Evolutionary conservation across 2,329 filamentous ascomycete genomes (phyloP), one percentile per base, ranked within the genome.

Genomic region (Nemania sp.): DNA sequence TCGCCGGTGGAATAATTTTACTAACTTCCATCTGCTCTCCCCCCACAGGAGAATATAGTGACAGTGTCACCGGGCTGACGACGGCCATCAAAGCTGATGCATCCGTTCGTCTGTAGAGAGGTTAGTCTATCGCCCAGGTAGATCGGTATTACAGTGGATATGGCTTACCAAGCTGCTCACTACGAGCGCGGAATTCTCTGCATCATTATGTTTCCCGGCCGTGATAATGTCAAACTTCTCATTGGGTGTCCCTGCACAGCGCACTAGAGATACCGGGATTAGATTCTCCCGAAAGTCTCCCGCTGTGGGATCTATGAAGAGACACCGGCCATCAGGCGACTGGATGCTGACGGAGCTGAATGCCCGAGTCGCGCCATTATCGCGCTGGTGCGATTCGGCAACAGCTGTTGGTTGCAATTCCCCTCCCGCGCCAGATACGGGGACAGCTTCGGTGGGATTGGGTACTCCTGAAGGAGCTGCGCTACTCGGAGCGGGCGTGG

Each of bases 201-300:
- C 72, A 52, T 80, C 66, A 64, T 81, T 79, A 63, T 81, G 78
- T 56, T 70, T 72, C 9, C 79, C 79, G 12, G 71, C 66, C 2
- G 76, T 80, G 49, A 81, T 71, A 37, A 82, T 61, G 63, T 81
- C 79, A 62, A 78, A 82, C 60, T 75, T 75, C 64, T 80, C 75
- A 45, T 75, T 76, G 3, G 72, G 66, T 4, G 73, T 71, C 26
- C 73, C 76, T 24, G 69, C 66, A 66, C 79, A 82, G 23, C 67
- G 64, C 7, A 75, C 74, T 8, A 80, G 61, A 19, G 71, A 70
- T 7, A 81, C 66, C 2, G 79, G 79, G 45, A 81, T 79, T 41
- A 81, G 68, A 59, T 82, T 82, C 65, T 77, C 70, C 5, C 79
- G 76, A 65, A 80, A 81, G 59, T 82, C 79, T 30, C 79, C 79